Percentiles rank a stretch among this genome's conserved stretches.
Conservation (phyloP, 345 rosid genomes). For the Eutrema yunnanense region DNA sequence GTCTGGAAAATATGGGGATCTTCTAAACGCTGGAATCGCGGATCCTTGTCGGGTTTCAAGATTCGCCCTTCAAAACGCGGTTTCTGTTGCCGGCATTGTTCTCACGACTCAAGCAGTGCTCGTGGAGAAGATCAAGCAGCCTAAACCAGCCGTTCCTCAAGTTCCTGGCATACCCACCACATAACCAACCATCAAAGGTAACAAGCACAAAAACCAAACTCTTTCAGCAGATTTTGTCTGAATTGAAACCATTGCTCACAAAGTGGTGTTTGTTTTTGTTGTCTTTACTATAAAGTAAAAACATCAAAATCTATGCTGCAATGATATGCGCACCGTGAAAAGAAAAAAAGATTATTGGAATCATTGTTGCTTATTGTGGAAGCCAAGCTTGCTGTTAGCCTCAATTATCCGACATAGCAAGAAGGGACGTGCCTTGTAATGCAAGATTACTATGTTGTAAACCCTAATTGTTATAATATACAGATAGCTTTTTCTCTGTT, state of each 20-base stretch:
- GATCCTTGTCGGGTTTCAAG: constrained; percentile 80
- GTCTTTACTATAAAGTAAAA: not conserved
- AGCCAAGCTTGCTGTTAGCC: not conserved
- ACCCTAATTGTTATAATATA: not conserved
- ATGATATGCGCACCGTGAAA: not conserved
- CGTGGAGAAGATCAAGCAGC: constrained; percentile 58
- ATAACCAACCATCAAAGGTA: constrained; percentile 4
- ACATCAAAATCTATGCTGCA: constrained; percentile 4
- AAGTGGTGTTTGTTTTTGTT: not conserved
- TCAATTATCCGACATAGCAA: not conserved
- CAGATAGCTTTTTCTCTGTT: not conserved
- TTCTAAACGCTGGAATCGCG: constrained; percentile 53
- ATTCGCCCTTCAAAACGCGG: constrained; percentile 78
- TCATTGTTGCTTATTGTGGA: not conserved
- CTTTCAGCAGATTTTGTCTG: not conserved
- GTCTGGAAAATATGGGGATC: constrained; percentile 71
- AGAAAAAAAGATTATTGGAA: not conserved
- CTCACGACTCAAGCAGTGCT: constrained; percentile 83
- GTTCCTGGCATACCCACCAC: constrained; percentile 71
- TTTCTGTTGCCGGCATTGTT: constrained; percentile 68
- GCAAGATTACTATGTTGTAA: not conserved
- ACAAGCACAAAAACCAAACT: not conserved
- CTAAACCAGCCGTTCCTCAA: constrained; percentile 51
- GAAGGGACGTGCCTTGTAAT: not conserved
- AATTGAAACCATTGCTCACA: not conserved